Evolutionary conservation across 1,139 yeast species (phyloP).

Genomic region (Candida frijolesensis): DNA sequence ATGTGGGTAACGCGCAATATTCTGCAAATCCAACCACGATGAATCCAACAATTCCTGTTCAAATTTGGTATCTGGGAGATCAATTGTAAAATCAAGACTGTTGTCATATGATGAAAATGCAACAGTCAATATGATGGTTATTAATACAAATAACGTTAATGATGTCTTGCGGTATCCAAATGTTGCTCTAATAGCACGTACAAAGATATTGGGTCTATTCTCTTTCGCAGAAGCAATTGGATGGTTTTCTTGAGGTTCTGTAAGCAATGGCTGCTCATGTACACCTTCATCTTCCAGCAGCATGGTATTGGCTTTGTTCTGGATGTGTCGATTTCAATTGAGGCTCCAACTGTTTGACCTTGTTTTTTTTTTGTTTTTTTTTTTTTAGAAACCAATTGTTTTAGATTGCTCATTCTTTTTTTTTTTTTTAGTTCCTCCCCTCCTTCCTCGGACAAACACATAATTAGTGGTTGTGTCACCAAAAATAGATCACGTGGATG

Average conservation of each 20-base stretch:
- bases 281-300: slow-evolving; percentile 4
- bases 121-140: slow-evolving; percentile 40
- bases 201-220: slow-evolving; percentile 27
- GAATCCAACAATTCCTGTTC: slow-evolving; percentile 47
- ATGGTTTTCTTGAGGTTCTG: not conserved
- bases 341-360: not conserved
- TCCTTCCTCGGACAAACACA: no score
- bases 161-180: slow-evolving; percentile 67
- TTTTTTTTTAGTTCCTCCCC: no score
- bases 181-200: slow-evolving; percentile 32
- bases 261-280: not conserved
- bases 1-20: slow-evolving; percentile 66
- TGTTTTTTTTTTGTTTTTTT: not conserved
- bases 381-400: not conserved
- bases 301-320: not conserved
- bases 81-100: slow-evolving; percentile 38
- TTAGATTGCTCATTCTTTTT: not conserved
- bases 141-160: slow-evolving; percentile 49
- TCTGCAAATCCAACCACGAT: slow-evolving; percentile 70
- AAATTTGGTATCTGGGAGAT: slow-evolving; percentile 38
- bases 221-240: not conserved
- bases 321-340: not conserved
- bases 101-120: slow-evolving; percentile 34
- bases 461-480: no score
- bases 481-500: no score